Evolutionary conservation across 2,329 filamentous ascomycete genomes (phyloP).

Genomic region (Penicillium psychrosexuale): DNA sequence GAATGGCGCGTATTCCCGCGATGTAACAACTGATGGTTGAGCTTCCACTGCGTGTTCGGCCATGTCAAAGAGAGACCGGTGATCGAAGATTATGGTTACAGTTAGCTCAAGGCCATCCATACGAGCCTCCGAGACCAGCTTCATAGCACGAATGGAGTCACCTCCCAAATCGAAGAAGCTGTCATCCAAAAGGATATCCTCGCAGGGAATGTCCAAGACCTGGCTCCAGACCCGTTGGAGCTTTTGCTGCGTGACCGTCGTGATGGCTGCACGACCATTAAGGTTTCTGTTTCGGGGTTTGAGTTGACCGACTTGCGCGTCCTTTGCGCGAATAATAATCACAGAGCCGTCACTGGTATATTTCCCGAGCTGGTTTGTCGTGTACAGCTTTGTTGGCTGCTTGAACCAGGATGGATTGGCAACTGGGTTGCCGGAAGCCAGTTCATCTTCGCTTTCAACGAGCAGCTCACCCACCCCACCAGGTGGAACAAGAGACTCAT

Average conservation of each 20-base stretch:
- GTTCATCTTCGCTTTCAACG: background rate
- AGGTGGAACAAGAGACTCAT: background rate
- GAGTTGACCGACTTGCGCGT: background rate
- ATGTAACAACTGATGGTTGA: background rate
- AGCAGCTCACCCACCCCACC: slow-evolving; percentile 3
- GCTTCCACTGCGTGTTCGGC: background rate
- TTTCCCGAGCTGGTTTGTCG: slow-evolving; percentile 1
- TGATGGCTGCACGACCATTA: background rate
- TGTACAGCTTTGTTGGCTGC: background rate
- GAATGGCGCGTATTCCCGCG: background rate
- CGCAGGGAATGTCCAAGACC: slow-evolving; percentile 45
- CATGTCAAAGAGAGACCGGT: slow-evolving; percentile 17
- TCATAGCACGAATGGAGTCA: slow-evolving; percentile 59
- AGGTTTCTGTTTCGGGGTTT: background rate
- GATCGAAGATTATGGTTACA: slow-evolving; percentile 57
- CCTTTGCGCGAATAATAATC: slow-evolving; percentile 1
- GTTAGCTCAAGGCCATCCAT: slow-evolving; percentile 49
- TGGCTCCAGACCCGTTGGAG: slow-evolving; percentile 51
- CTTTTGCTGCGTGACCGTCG: slow-evolving; percentile 19
- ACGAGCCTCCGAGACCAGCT: slow-evolving; percentile 56
- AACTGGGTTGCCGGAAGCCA: background rate
- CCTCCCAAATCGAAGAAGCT: slow-evolving; percentile 58
- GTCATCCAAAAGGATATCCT: slow-evolving; percentile 49
- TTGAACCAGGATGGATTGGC: background rate
- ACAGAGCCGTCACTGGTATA: background rate